phyloP scores from a whole-genome alignment of 306 rosid genomes.

The Crotalaria pallida region DNA sequence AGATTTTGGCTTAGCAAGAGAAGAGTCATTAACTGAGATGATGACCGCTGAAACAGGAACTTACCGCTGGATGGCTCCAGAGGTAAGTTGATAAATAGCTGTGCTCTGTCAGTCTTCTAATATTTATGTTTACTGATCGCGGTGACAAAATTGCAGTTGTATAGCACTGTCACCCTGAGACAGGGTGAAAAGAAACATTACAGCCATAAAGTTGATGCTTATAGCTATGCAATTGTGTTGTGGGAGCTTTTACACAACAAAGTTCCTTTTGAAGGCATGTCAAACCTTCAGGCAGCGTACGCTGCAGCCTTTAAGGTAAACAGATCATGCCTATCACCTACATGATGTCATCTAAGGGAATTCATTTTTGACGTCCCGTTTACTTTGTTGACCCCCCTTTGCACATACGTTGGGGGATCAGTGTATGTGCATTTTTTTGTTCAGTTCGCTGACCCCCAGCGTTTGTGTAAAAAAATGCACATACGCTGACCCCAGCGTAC shows the following conservation, averaged over 20 bases:
- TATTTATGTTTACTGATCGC: slow-evolving; percentile 13
- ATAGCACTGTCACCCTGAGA: slow-evolving; percentile 90
- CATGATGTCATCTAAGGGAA: background rate
- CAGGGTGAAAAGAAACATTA: slow-evolving; percentile 98
- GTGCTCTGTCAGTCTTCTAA: background rate
- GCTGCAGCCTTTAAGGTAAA: slow-evolving; percentile 91
- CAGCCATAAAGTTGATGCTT: slow-evolving; percentile 93
- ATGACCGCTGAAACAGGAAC: slow-evolving; percentile 98
- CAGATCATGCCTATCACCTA: background rate
- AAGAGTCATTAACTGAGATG: slow-evolving; percentile 91
- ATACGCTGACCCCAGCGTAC: too few species aligned
- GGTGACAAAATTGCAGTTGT: slow-evolving; percentile 50
- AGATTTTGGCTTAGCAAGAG: slow-evolving; percentile 96
- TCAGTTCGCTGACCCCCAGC: too few species aligned
- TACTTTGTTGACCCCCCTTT: too few species aligned
- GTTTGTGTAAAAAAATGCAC: too few species aligned
- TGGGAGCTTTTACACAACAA: slow-evolving; percentile 96
- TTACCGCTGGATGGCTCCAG: slow-evolving; percentile 99
- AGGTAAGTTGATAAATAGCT: slow-evolving; percentile 44
- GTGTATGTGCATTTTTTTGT: too few species aligned
- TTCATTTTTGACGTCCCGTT: too few species aligned
- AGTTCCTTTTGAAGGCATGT: slow-evolving; percentile 97
- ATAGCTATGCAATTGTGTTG: slow-evolving; percentile 88
- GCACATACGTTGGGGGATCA: too few species aligned
- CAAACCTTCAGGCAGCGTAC: slow-evolving; percentile 96